These are phyloP conservation scores for Ophiostoma populinum DNA, from an alignment of 2,329 filamentous ascomycete species.

Conservation along the genomic window DNA sequence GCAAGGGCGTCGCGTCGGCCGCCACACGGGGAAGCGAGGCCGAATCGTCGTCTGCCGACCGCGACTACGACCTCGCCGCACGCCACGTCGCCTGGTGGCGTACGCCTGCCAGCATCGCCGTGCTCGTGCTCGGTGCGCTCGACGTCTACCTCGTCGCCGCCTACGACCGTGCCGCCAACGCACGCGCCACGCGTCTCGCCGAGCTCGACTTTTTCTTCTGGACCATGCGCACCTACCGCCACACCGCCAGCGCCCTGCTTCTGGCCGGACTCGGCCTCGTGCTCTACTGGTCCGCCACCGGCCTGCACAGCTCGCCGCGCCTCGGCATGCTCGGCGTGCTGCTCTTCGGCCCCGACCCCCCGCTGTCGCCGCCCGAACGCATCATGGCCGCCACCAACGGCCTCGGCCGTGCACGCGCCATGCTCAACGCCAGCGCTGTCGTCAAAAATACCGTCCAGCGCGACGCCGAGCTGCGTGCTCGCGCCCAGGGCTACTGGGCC, in stretches of 20 bases:
- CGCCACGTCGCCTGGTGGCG: slow-evolving; percentile 36
- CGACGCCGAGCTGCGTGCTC: slow-evolving; percentile 51
- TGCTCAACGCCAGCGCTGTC: slow-evolving; percentile 55
- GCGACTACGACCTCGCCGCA: slow-evolving; percentile 5
- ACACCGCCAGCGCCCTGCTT: slow-evolving; percentile 43
- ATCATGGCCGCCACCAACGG: slow-evolving; percentile 40
- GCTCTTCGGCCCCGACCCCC: slow-evolving; percentile 34
- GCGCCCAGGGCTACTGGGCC: slow-evolving; percentile 59
- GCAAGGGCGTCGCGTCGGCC: slow-evolving; percentile 20
- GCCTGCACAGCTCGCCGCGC: slow-evolving; percentile 27
- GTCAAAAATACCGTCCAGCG: slow-evolving; percentile 64
- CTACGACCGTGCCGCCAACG: slow-evolving; percentile 50
- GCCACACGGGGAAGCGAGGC: no score
- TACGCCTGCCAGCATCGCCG: slow-evolving; percentile 46
- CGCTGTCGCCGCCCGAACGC: slow-evolving; percentile 44
- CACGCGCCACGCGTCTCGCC: slow-evolving; percentile 38
- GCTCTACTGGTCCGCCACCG: slow-evolving; percentile 63
- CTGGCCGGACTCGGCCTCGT: slow-evolving; percentile 46
- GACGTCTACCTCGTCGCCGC: slow-evolving; percentile 50
- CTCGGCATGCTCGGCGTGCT: slow-evolving; percentile 5
- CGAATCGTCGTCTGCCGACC: slow-evolving; percentile 2
- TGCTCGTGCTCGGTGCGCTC: slow-evolving; percentile 35
- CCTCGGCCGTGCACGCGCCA: slow-evolving; percentile 43
- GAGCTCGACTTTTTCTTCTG: slow-evolving; percentile 60
- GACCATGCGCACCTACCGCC: slow-evolving; percentile 45